These are phyloP conservation scores for Aspergillus novoparasiticus DNA, from an alignment of 2,329 filamentous ascomycete species.

Conservation along the genomic window DNA sequence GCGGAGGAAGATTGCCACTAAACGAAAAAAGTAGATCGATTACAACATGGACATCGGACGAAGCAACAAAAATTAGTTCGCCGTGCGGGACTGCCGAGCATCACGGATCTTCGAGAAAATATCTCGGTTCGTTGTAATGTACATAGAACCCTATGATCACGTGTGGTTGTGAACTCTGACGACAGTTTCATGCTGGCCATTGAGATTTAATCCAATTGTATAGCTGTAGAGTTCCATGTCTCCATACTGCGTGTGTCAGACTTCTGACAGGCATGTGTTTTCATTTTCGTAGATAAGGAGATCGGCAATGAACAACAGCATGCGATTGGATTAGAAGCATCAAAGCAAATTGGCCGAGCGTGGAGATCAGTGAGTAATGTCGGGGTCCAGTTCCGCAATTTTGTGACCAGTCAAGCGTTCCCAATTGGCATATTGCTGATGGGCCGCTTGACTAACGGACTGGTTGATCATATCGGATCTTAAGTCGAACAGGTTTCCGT, in stretches of 20 bases:
- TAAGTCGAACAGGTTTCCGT: background rate
- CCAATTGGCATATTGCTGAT: constrained; percentile 3
- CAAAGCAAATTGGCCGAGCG: background rate
- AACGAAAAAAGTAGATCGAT: constrained; percentile 6
- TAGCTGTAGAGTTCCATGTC: background rate
- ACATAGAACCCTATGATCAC: constrained; percentile 3
- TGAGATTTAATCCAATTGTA: background rate
- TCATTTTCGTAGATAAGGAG: background rate
- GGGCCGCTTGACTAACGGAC: constrained; percentile 4
- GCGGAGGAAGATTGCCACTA: constrained; percentile 12
- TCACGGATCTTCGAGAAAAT: background rate
- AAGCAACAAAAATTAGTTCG: background rate
- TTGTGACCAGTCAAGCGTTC: constrained; percentile 13
- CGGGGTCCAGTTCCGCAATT: constrained; percentile 6
- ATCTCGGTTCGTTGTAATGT: background rate
- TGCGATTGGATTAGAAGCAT: constrained; percentile 5
- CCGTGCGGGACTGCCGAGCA: background rate
- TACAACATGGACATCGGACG: background rate
- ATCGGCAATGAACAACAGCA: background rate
- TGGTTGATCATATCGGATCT: background rate
- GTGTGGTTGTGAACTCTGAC: background rate
- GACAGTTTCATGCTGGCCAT: background rate
- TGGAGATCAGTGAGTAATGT: constrained; percentile 12
- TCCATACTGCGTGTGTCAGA: constrained; percentile 11
- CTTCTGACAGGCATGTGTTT: constrained; percentile 8